A percentile compares a stretch with the other conserved stretches of the same genome.
phyloP scores from a whole-genome alignment of 2,329 filamentous ascomycete species.

The Fusarium fujikuroi region DNA sequence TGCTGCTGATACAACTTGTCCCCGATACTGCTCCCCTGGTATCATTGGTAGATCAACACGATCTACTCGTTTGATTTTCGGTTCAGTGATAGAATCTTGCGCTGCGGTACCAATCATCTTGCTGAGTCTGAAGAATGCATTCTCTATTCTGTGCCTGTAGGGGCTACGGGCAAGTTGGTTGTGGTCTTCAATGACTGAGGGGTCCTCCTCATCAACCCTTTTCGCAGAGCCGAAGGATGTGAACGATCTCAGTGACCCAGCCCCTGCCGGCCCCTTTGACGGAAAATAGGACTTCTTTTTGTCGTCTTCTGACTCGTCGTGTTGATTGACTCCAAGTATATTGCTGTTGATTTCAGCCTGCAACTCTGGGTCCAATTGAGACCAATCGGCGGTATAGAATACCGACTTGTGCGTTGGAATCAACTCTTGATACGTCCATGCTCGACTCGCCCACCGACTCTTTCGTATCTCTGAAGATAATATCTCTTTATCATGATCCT shows the following conservation, averaged over 20 bases:
- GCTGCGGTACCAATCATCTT: conserved; percentile 60
- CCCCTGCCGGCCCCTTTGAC: too few species aligned
- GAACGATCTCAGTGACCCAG: neutral
- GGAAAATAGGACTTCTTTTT: fast-evolving
- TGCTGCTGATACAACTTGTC: fast-evolving
- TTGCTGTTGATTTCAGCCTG: fast-evolving
- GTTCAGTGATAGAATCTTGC: conserved; percentile 48
- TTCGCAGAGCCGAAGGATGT: neutral
- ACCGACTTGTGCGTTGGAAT: neutral
- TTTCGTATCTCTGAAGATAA: neutral
- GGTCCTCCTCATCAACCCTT: neutral
- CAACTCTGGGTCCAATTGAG: neutral
- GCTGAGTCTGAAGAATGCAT: conserved; percentile 54
- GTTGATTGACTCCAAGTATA: fast-evolving
- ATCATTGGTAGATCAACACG: conserved; percentile 13
- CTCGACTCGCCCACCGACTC: conserved; percentile 15
- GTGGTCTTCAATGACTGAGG: neutral
- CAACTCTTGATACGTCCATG: conserved; percentile 30
- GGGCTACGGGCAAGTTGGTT: conserved; percentile 21
- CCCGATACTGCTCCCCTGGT: conserved; percentile 4
- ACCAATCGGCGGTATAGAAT: conserved; percentile 15
- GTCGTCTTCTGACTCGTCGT: fast-evolving
- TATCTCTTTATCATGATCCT: neutral
- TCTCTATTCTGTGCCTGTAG: conserved; percentile 56
- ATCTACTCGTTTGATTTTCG: neutral